Evolutionary conservation across 2,329 filamentous ascomycete genomes (phyloP).

Genomic region (Pseudogymnoascus verrucosus): DNA sequence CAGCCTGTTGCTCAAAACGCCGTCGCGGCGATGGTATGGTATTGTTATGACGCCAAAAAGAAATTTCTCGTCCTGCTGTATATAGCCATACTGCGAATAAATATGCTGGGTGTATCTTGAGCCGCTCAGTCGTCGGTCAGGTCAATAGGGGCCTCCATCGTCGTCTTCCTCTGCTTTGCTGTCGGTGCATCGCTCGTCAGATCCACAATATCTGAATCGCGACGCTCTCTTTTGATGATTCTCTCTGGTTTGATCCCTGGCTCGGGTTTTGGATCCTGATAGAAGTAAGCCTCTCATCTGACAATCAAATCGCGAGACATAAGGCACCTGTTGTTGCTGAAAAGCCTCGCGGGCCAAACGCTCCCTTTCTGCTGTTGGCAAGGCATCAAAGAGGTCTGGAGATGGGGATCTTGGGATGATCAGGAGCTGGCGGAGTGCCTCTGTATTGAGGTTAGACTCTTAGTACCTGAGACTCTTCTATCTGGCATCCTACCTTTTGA

Average conservation of each 20-base stretch:
- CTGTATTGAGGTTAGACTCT: slow-evolving; percentile 10
- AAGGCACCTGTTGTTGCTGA: background rate
- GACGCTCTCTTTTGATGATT: background rate
- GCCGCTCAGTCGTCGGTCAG: background rate
- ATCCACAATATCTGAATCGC: background rate
- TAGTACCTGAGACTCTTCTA: background rate
- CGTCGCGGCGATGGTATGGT: background rate
- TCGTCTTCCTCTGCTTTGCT: background rate
- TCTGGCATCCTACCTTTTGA: slow-evolving; percentile 15
- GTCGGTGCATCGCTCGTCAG: background rate
- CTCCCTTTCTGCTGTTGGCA: background rate
- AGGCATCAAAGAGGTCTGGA: slow-evolving; percentile 11
- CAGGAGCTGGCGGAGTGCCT: slow-evolving; percentile 18
- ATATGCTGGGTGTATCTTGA: background rate
- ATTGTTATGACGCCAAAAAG: background rate
- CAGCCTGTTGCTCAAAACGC: background rate
- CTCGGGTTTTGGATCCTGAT: background rate
- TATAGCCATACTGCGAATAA: background rate
- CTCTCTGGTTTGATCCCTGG: background rate
- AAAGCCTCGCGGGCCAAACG: background rate
- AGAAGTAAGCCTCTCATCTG: background rate
- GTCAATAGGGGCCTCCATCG: background rate
- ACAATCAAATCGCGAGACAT: background rate
- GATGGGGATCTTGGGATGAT: slow-evolving; percentile 17
- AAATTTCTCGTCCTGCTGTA: background rate